Conservation (phyloP, 257 asterid species). For the Solanum dulcamara region DNA sequence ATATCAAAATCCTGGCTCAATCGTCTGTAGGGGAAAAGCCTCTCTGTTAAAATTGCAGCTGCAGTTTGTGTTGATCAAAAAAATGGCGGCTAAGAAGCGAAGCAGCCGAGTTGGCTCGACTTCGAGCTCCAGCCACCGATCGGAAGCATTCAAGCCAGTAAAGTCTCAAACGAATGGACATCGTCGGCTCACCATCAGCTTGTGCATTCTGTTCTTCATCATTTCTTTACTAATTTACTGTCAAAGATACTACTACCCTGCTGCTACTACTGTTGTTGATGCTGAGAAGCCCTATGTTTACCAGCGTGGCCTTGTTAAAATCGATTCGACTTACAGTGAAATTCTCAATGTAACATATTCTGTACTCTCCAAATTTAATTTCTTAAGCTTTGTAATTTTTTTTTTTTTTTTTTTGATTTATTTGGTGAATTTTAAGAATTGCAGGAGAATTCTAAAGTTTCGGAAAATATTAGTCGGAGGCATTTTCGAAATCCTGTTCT, state of each 20-base stretch:
- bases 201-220: constrained; percentile 21
- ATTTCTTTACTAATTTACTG: constrained; percentile 33
- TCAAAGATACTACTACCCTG: neutral
- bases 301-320: constrained; percentile 39
- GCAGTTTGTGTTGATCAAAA: neutral
- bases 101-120: constrained; percentile 33
- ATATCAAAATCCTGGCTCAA: neutral
- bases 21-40: neutral
- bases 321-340: constrained; percentile 42
- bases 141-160: constrained; percentile 6
- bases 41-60: neutral
- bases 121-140: constrained; percentile 9
- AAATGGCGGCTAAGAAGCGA: constrained; percentile 54
- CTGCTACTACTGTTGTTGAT: constrained; percentile 2
- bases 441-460: constrained; percentile 66
- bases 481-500: constrained; percentile 68
- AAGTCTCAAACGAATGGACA: constrained; percentile 9
- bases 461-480: constrained; percentile 44
- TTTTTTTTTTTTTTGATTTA: neutral
- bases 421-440: constrained; percentile 23
- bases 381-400: neutral
- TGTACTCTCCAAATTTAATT: neutral
- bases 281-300: constrained; percentile 26
- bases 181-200: constrained; percentile 12
- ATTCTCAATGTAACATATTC: constrained; percentile 49